Percentiles rank a stretch among this genome's conserved stretches.
Conservation (phyloP, 176 grass and related monocot genomes). For the Areca catechu region DNA sequence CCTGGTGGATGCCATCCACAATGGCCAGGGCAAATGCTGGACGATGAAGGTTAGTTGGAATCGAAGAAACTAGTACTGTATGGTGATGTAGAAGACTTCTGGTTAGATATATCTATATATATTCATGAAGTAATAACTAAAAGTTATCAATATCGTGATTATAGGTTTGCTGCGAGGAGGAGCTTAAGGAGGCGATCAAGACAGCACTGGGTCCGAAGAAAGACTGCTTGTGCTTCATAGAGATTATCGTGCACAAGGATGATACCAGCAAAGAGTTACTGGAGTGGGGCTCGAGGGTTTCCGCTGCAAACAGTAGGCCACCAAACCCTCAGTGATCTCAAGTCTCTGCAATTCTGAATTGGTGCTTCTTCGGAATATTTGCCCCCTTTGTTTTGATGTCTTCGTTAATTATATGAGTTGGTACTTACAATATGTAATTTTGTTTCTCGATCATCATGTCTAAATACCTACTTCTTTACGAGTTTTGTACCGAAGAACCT, state of each 20-base stretch:
- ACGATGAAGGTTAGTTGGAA: slow-evolving; percentile 1
- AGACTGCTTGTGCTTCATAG: slow-evolving; percentile 18
- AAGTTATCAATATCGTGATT: not conserved
- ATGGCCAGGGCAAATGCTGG: slow-evolving; percentile 18
- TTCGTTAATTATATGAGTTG: no score
- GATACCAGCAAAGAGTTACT: slow-evolving; percentile 15
- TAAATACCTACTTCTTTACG: no score
- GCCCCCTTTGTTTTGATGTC: no score
- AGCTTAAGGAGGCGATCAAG: slow-evolving; percentile 14
- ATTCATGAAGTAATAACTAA: no score
- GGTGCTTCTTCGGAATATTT: no score
- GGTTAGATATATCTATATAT: no score
- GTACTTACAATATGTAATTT: no score
- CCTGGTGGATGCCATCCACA: slow-evolving; percentile 13
- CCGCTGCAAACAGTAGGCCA: slow-evolving; percentile 6
- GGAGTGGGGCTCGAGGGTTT: slow-evolving; percentile 20
- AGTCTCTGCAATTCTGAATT: no score
- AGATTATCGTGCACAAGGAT: slow-evolving; percentile 5
- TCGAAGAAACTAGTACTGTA: no score
- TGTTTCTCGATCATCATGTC: no score
- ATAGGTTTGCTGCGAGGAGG: slow-evolving; percentile 4
- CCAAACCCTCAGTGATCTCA: slow-evolving; percentile 12
- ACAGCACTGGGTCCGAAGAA: not conserved
- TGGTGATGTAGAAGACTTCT: no score
- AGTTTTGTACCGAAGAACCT: no score